Evolutionary conservation across 2,329 filamentous ascomycete genomes (phyloP).

Genomic region (Diaporthe capsici): DNA sequence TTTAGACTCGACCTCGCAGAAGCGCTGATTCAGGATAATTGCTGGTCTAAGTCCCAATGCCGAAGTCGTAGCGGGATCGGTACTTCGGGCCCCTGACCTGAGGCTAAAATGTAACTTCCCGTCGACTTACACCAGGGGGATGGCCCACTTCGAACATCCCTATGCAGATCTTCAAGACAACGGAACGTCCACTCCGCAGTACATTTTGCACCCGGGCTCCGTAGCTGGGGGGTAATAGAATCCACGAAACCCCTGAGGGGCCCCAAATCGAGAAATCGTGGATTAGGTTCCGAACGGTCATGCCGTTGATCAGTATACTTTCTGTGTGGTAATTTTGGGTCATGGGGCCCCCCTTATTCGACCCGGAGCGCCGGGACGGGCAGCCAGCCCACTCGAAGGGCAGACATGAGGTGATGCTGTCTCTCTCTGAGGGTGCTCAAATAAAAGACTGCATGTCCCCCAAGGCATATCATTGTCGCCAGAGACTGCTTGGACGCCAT

Average conservation of each 20-base stretch:
- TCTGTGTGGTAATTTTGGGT: slow-evolving; percentile 8
- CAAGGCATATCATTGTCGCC: neutral
- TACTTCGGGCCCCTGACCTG: slow-evolving; percentile 29
- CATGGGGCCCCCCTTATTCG: slow-evolving; percentile 8
- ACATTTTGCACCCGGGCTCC: neutral
- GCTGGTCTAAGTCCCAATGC: slow-evolving; percentile 1
- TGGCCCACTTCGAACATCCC: slow-evolving; percentile 27
- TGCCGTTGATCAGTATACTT: slow-evolving; percentile 7
- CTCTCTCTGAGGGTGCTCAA: neutral
- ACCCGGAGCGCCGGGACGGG: slow-evolving; percentile 12
- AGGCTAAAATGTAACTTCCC: slow-evolving; percentile 50
- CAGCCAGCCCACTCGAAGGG: neutral
- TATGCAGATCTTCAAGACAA: slow-evolving; percentile 24
- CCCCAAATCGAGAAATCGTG: neutral
- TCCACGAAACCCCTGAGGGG: neutral
- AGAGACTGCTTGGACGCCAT: neutral
- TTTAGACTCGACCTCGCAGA: slow-evolving; percentile 13
- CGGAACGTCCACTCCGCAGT: slow-evolving; percentile 27
- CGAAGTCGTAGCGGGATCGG: slow-evolving; percentile 26
- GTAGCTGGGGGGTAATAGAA: neutral
- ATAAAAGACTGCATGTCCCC: slow-evolving; percentile 3
- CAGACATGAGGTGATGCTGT: neutral
- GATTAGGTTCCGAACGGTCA: neutral
- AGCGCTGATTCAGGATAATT: slow-evolving; percentile 3
- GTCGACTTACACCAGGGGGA: slow-evolving; percentile 37